These are phyloP conservation scores for Melanogaster broomeanus DNA, from an alignment of 768 basidiomycete genomes.

Conservation along the genomic window DNA sequence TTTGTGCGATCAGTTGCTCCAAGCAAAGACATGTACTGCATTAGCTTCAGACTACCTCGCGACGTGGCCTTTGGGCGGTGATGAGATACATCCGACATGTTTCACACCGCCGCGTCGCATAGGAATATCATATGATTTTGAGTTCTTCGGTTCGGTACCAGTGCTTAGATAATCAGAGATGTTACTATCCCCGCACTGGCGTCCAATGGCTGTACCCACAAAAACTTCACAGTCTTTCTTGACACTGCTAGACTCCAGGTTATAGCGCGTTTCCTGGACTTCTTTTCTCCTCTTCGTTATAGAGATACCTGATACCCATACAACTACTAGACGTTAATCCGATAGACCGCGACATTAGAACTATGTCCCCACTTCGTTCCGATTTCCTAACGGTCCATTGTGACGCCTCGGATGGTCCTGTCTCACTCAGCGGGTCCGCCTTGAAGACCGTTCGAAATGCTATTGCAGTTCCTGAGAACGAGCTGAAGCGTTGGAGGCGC, in stretches of 20 bases:
- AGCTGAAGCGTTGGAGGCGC: constrained; percentile 86
- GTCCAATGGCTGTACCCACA: constrained; percentile 4
- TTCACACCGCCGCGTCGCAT: too few species aligned
- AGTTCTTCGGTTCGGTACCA: not conserved
- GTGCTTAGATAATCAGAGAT: constrained; percentile 30
- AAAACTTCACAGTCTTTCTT: constrained; percentile 3
- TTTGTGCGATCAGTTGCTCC: constrained; percentile 93
- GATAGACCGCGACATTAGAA: constrained; percentile 20
- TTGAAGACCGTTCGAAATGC: constrained; percentile 67
- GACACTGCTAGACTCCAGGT: constrained; percentile 8
- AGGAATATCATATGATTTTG: not conserved
- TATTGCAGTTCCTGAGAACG: constrained; percentile 73
- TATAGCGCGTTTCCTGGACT: constrained; percentile 11
- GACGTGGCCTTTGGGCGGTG: constrained; percentile 37
- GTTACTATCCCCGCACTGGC: constrained; percentile 38
- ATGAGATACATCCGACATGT: not conserved
- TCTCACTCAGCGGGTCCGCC: constrained; percentile 52
- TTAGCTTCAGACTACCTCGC: constrained; percentile 77
- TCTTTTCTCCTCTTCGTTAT: constrained; percentile 16
- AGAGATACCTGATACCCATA: constrained; percentile 44
- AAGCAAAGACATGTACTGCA: constrained; percentile 97
- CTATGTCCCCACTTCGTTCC: constrained; percentile 42
- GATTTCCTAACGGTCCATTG: constrained; percentile 54
- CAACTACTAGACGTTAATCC: constrained; percentile 29
- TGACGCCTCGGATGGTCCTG: constrained; percentile 44